A percentile compares a stretch with the other conserved stretches of the same genome.
These are phyloP conservation scores for Falciphora oryzae DNA, from an alignment of 2,329 filamentous ascomycete species.

Conservation along the genomic window DNA sequence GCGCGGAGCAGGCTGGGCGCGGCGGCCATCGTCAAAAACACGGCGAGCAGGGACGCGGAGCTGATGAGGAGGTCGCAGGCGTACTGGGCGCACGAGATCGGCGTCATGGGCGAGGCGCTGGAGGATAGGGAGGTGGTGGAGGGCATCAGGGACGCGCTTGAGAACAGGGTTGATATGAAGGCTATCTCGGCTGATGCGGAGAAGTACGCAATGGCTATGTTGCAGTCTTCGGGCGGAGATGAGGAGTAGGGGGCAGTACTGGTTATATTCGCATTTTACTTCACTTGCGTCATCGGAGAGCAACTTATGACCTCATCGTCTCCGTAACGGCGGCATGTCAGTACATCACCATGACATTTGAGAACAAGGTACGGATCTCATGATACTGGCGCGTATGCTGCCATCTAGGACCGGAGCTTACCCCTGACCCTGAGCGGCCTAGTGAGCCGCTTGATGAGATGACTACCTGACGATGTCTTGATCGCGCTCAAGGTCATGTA, in stretches of 20 bases:
- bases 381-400: no score
- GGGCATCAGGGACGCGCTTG: constrained; percentile 62
- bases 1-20: constrained; percentile 65
- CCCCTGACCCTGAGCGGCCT: no score
- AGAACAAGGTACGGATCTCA: no score
- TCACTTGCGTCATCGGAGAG: no score
- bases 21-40: constrained; percentile 73
- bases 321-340: no score
- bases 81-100: constrained; percentile 79
- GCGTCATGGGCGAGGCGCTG: constrained; percentile 67
- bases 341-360: no score
- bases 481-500: no score
- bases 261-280: no score
- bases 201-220: constrained; percentile 38
- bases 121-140: constrained; percentile 72
- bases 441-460: no score
- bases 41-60: constrained; percentile 65
- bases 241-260: background rate
- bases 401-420: no score
- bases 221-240: background rate
- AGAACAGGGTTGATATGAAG: constrained; percentile 55
- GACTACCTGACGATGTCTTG: no score
- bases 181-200: constrained; percentile 60
- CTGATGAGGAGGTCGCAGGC: constrained; percentile 59
- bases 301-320: no score